A percentile compares a stretch with the other conserved stretches of the same genome.
phyloP scores from a whole-genome alignment of 257 asterid species.

The Solanum megistacrolobum region DNA sequence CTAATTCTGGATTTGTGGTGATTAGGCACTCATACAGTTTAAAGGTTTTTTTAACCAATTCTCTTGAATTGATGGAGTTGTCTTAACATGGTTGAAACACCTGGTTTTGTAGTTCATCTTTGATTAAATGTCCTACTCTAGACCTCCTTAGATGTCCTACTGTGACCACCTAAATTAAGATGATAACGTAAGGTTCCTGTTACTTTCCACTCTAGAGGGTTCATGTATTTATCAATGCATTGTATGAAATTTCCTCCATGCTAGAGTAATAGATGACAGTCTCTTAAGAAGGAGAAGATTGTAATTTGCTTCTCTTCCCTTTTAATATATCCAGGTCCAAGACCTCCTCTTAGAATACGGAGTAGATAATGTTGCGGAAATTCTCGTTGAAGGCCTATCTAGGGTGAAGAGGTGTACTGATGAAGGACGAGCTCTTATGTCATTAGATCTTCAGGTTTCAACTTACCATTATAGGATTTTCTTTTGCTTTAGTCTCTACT shows the following conservation, averaged over 20 bases:
- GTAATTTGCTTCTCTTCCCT: background rate
- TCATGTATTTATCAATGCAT: background rate
- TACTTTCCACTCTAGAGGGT: background rate
- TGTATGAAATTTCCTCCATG: background rate
- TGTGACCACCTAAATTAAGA: background rate
- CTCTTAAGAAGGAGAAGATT: background rate
- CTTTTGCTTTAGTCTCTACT: background rate
- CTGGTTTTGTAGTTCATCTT: background rate
- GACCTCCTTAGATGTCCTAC: background rate
- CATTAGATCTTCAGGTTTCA: conserved; percentile 92
- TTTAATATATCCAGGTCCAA: conserved; percentile 47
- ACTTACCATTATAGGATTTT: background rate
- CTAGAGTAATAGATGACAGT: background rate
- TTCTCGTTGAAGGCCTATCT: conserved; percentile 86
- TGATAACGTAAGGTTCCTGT: background rate
- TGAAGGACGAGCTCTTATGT: conserved; percentile 99
- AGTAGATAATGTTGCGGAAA: conserved; percentile 81
- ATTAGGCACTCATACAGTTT: background rate
- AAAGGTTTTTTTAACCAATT: background rate
- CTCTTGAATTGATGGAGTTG: background rate
- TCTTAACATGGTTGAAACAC: background rate
- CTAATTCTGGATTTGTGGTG: background rate
- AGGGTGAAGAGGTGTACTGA: conserved; percentile 93
- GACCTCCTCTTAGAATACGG: conserved; percentile 85
- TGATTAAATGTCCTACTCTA: background rate